Conservation (phyloP, 371 early-diverging fungal genomes). For the Phascolomyces articulosus region DNA sequence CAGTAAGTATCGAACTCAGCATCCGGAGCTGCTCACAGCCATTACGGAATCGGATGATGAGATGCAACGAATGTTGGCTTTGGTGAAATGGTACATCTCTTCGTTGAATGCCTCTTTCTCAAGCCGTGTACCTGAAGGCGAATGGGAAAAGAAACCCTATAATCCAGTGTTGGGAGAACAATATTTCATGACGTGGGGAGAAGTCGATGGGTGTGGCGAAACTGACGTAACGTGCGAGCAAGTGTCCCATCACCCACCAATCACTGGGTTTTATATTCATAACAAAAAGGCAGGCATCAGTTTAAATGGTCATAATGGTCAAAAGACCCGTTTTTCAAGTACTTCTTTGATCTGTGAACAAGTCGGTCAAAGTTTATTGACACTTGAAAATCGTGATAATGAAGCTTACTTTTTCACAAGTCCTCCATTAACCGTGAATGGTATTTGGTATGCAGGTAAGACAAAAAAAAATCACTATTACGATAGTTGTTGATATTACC, state of each 20-base stretch:
- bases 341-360: constrained; percentile 50
- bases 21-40: constrained; percentile 71
- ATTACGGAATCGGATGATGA: constrained; percentile 63
- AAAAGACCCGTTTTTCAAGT: constrained; percentile 50
- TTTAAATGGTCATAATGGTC: constrained; percentile 73
- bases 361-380: constrained; percentile 42
- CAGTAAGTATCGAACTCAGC: constrained; percentile 77
- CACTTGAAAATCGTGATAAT: constrained; percentile 26
- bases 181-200: constrained; percentile 70
- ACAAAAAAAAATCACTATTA: no score
- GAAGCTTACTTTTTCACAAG: constrained; percentile 43
- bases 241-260: constrained; percentile 82
- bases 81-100: constrained; percentile 78
- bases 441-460: constrained; percentile 51
- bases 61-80: constrained; percentile 68
- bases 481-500: no score
- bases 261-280: constrained; percentile 67
- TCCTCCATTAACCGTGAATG: constrained; percentile 50
- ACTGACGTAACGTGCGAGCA: constrained; percentile 71
- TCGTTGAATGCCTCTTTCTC: constrained; percentile 74
- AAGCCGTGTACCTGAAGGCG: constrained; percentile 51
- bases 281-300: constrained; percentile 67
- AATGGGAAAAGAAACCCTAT: constrained; percentile 83
- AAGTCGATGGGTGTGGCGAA: constrained; percentile 67
- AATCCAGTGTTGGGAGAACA: constrained; percentile 86